Base-by-base conservation (phyloP, 371 early-diverging fungal genomes). In the Mortierella sp. region DNA sequence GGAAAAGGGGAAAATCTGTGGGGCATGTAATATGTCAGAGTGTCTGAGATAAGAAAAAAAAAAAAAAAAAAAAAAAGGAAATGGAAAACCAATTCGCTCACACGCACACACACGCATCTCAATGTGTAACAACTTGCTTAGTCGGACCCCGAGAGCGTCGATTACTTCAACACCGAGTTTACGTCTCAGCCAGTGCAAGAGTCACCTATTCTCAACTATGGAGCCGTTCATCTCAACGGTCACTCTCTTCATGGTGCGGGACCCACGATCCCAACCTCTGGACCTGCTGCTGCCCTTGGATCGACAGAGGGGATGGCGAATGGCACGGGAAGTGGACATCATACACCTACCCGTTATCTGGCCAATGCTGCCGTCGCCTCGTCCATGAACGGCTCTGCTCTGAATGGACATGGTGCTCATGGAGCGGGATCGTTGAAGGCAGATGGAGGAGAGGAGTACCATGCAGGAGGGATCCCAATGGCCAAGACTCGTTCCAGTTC, bases 131-230 rank as follows among this genome's bases (percentile, higher is more conserved):
- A n/a, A n/a, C n/a, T n/a, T 52, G 23, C 57, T 15, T 66, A 80
- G 79, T 68, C 83, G 9, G 83, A 86, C 16, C 87, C 87, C 15
- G 88, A 85, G 66, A 94, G 94, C 68, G 89, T 91, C 37, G 90
- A 90, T 81, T 94, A 94, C 82, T 94, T 94, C 82, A 91, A 91
- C 64, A 58, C 81, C 15, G 89, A 89, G 71, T 94, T 94, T 70
- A 93, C 94, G 7, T 74, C 80, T 14, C 1, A 74, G 63, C 74
- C 81, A 15, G 72, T 81, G 2, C 58, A 65, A 30, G 82, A 83
- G 61, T 82, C 82, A 11, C 82, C 82, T 21, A 69, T 77, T 43
- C 61, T 68, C 21, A 60, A 60, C 0, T 47, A 56, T 51, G 51
- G 56, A 5, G 44, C 57, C 16, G 62, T 51, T 16, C 52, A 58